Evolutionary conservation across 441 rosid genomes (phyloP), one percentile per base, ranked within the genome.

Genomic region (Isatis lusitanica): DNA sequence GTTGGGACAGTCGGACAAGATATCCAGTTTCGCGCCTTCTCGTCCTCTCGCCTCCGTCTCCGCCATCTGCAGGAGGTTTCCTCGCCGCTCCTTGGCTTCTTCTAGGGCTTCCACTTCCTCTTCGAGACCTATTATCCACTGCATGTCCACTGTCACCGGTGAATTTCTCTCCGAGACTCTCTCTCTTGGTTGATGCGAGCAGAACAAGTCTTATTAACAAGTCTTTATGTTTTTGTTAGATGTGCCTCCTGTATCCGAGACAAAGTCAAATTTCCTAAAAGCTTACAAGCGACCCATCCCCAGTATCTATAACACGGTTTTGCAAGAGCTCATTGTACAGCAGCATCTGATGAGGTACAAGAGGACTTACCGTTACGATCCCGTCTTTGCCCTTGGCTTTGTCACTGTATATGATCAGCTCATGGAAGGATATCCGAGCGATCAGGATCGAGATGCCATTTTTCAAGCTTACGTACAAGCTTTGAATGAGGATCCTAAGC

Each of bases 371-470:
- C 82, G 78, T 7, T 94, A 94, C 65, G 99, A 94, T 47, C 85
- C 96, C 2, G 90, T 94, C 46, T 94, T 94, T 56, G 98, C 98
- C 52, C 97, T 94, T 47, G 99, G 99, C 68, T 90, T 92, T 60
- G 98, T 92, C 57, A 94, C 98, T 43, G 92, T 94, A 3, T 94
- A 84, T 66, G 97, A 94, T 85, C 94, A 90, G 73, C 97, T 94
- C 82, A 94, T 94, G 98, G 97, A 92, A 76, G 99, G 99, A 18
- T 94, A 92, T 74, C 94, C 96, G 7, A 86, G 94, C 68, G 94
- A 92, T 43, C 88, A 89, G 80, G 99, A 94, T 56, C 88, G 94
- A 31, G 93, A 90, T 50, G 82, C 89, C 70, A 89, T 92, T 53
- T 94, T 92, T 66, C 83, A 83, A 81, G 96, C 98, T 5, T 94